A percentile compares a stretch with the other conserved stretches of the same genome.
Conservation (phyloP, 2,329 filamentous ascomycete species). For the Eutypa lata region DNA sequence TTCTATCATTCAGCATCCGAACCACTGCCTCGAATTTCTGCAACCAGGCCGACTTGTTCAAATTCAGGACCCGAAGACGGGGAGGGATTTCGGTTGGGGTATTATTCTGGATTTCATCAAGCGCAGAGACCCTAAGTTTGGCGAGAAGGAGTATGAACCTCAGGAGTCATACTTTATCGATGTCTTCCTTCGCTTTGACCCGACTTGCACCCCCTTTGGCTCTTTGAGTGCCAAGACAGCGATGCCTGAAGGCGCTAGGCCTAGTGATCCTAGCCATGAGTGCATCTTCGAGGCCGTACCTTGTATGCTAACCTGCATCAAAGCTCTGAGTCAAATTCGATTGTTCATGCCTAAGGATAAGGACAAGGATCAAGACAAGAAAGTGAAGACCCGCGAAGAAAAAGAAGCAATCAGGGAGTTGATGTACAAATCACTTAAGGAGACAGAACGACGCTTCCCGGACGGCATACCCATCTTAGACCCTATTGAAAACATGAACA, state of each 20-base stretch:
- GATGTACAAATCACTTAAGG: constrained; percentile 65
- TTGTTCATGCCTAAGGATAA: constrained; percentile 64
- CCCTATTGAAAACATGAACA: constrained; percentile 94
- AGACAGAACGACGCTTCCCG: constrained; percentile 84
- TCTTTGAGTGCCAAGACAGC: constrained; percentile 36
- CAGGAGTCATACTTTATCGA: constrained; percentile 83
- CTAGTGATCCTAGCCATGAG: constrained; percentile 59
- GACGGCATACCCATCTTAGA: constrained; percentile 88
- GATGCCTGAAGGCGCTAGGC: constrained; percentile 63
- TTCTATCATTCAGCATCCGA: constrained; percentile 86
- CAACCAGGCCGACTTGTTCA: constrained; percentile 84
- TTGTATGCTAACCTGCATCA: constrained; percentile 80
- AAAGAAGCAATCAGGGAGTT: constrained; percentile 65
- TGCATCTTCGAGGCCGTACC: constrained; percentile 80
- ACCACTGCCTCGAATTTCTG: constrained; percentile 79
- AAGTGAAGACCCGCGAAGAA: constrained; percentile 66
- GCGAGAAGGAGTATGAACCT: constrained; percentile 63
- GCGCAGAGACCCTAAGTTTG: constrained; percentile 64
- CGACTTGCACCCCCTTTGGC: constrained; percentile 46
- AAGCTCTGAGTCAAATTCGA: constrained; percentile 78
- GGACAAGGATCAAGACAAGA: constrained; percentile 35
- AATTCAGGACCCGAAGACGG: constrained; percentile 67
- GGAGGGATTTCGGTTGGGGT: constrained; percentile 91
- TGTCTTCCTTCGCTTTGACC: constrained; percentile 64
- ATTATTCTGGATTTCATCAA: constrained; percentile 72